A percentile compares a stretch with the other conserved stretches of the same genome.
phyloP scores from a whole-genome alignment of 352 stramenopile genomes.

The Pythium phragmiticola region DNA sequence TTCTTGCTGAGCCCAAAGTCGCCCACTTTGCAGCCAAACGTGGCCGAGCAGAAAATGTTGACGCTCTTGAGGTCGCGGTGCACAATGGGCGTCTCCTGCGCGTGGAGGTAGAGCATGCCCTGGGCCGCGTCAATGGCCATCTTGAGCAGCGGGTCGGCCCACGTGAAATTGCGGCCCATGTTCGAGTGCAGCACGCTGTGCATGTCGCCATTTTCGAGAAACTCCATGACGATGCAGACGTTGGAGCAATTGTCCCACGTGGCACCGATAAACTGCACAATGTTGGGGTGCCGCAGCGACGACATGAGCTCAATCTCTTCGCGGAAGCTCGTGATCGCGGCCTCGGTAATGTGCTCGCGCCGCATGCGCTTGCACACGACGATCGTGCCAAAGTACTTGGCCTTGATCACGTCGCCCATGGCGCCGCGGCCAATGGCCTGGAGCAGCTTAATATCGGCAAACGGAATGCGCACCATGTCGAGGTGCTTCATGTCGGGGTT shows the following conservation, averaged over 20 bases:
- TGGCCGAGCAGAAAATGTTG: constrained; percentile 87
- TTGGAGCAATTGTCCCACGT: constrained; percentile 89
- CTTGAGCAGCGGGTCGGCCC: constrained; percentile 82
- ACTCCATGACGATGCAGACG: constrained; percentile 89
- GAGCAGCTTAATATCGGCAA: constrained; percentile 79
- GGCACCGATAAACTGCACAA: constrained; percentile 88
- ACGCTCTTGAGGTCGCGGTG: constrained; percentile 89
- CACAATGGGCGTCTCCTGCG: constrained; percentile 78
- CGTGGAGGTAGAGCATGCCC: constrained; percentile 88
- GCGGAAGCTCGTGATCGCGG: constrained; percentile 71
- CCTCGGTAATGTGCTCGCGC: constrained; percentile 75
- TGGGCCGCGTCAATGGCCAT: constrained; percentile 86
- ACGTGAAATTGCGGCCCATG: constrained; percentile 80
- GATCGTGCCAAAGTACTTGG: constrained; percentile 83
- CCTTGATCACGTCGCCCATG: constrained; percentile 89
- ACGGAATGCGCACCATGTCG: constrained; percentile 80
- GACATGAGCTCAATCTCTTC: constrained; percentile 89
- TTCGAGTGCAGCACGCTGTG: constrained; percentile 82
- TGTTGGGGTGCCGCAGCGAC: constrained; percentile 82
- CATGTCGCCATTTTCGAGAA: constrained; percentile 89
- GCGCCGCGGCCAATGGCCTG: constrained; percentile 75
- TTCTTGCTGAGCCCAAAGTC: constrained; percentile 85
- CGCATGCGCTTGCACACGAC: constrained; percentile 89
- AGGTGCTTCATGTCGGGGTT: constrained; percentile 75
- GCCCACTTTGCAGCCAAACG: constrained; percentile 86